These are phyloP conservation scores for Cladosporium sp. DNA, from an alignment of 2,329 filamentous ascomycete genomes.

Conservation along the genomic window DNA sequence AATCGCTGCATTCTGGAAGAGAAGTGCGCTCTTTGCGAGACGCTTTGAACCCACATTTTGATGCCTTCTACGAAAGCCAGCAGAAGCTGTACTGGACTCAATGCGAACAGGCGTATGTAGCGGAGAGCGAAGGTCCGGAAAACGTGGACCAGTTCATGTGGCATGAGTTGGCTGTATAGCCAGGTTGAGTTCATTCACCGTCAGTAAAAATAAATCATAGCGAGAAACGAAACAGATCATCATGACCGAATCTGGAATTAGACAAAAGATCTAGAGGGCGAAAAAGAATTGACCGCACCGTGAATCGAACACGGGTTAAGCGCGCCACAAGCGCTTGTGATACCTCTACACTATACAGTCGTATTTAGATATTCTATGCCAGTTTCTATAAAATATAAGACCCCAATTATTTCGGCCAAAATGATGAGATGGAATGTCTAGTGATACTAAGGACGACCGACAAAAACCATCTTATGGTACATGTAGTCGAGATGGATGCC, in stretches of 20 bases:
- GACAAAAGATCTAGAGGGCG: too few relatives aligned
- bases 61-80: slow-evolving; percentile 29
- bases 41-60: slow-evolving; percentile 26
- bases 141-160: slow-evolving; percentile 16
- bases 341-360: slow-evolving; percentile 1
- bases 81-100: slow-evolving; percentile 48
- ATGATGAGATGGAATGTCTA: too few relatives aligned
- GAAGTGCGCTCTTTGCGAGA: slow-evolving; percentile 24
- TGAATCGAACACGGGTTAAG: slow-evolving; percentile 5
- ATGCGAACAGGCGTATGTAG: slow-evolving; percentile 55
- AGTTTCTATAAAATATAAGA: too few relatives aligned
- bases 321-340: slow-evolving; percentile 4
- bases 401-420: too few relatives aligned
- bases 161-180: slow-evolving; percentile 6
- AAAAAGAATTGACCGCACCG: not conserved
- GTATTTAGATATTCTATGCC: too few relatives aligned
- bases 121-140: slow-evolving; percentile 52
- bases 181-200: too few relatives aligned
- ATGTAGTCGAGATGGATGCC: too few relatives aligned
- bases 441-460: too few relatives aligned
- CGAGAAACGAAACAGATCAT: too few relatives aligned
- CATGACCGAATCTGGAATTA: too few relatives aligned
- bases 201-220: too few relatives aligned
- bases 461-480: too few relatives aligned
- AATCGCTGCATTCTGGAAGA: slow-evolving; percentile 28